Conservation (phyloP, 176 grass and related monocot genomes). For the Carex cristatella region DNA sequence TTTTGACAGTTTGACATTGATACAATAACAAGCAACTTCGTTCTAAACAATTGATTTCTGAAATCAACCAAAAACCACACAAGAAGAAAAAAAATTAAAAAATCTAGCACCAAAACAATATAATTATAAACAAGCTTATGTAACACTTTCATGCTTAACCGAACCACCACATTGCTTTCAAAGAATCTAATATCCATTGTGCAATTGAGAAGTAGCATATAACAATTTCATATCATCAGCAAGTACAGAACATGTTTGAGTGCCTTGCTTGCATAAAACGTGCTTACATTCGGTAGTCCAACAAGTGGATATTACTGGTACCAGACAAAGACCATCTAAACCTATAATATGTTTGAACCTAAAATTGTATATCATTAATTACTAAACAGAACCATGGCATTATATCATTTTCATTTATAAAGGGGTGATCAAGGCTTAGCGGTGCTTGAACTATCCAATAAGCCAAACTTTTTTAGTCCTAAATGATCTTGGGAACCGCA, state of each 20-base stretch:
- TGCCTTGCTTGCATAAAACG: not conserved
- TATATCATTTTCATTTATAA: not conserved
- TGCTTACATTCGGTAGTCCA: not conserved
- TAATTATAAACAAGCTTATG: not conserved
- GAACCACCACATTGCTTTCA: not conserved
- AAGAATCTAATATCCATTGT: not conserved
- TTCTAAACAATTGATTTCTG: not conserved
- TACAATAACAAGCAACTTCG: not conserved
- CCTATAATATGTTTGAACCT: not conserved
- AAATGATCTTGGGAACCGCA: not conserved
- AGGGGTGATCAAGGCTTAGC: not conserved
- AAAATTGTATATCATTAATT: not conserved
- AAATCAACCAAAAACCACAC: not conserved
- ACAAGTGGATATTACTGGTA: not conserved
- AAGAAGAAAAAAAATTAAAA: not conserved
- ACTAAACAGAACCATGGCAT: not conserved
- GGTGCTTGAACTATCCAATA: not conserved
- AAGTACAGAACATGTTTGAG: not conserved
- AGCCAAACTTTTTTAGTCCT: not conserved
- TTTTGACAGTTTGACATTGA: not conserved
- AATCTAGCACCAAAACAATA: not conserved
- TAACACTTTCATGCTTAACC: not conserved
- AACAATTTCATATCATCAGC: not conserved
- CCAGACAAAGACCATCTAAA: not conserved
- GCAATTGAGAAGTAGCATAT: too few species aligned